Evolutionary conservation across 2,329 filamentous ascomycete genomes (phyloP).

Genomic region (Fusarium stilboides): DNA sequence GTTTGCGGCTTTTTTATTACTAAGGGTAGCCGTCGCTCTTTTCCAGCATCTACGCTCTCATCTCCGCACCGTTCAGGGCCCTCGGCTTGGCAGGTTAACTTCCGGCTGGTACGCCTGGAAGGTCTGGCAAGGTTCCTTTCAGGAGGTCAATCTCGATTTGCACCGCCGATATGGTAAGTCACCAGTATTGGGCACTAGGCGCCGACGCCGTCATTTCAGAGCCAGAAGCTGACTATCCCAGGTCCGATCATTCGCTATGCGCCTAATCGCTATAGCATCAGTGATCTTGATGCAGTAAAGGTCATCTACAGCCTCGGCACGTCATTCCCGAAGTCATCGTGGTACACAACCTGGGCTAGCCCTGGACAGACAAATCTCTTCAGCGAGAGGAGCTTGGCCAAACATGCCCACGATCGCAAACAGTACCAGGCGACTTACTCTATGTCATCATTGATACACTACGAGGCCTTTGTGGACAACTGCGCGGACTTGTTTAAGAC

Average conservation of each 20-base stretch:
- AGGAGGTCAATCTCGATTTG: constrained; percentile 10
- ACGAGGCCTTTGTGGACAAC: constrained; percentile 29
- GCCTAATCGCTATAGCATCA: constrained; percentile 23
- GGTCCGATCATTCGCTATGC: constrained; percentile 16
- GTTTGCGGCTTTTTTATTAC: too few species aligned
- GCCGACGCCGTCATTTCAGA: too few species aligned
- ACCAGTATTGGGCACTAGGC: accelerated
- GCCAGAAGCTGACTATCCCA: too few species aligned
- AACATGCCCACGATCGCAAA: constrained; percentile 16
- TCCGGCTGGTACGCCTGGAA: constrained; percentile 26
- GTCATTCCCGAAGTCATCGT: constrained; percentile 35
- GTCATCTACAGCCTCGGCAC: constrained; percentile 26
- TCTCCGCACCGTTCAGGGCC: constrained; percentile 1
- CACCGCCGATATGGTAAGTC: constrained; percentile 13
- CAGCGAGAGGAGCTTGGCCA: constrained; percentile 13
- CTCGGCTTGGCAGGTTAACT: constrained; percentile 5
- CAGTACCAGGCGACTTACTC: constrained; percentile 34
- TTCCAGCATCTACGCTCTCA: background rate
- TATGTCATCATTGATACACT: constrained; percentile 33
- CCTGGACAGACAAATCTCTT: constrained; percentile 21
- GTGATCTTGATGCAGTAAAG: constrained; percentile 23
- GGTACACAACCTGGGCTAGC: constrained; percentile 14
- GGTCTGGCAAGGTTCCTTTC: constrained; percentile 19
- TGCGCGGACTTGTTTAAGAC: constrained; percentile 25
- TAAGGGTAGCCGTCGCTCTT: too few species aligned